Evolutionary conservation across 352 stramenopile species (phyloP), one percentile per base, ranked within the genome.

Genomic region (Phytopythium delawarense): DNA sequence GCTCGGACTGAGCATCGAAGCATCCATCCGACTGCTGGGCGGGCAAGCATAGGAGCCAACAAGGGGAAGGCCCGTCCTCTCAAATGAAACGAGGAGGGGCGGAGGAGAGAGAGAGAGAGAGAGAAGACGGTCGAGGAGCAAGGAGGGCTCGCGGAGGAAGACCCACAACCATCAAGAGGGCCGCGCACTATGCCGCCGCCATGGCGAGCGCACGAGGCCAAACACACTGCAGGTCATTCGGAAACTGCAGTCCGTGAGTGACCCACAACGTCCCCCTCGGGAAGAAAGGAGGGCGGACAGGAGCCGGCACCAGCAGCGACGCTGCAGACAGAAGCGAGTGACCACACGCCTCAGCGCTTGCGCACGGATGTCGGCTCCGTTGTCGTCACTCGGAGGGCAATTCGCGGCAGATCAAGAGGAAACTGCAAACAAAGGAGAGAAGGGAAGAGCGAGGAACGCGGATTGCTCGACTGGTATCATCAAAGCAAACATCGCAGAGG

Each of bases 1-100:
- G 63, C 52, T 75, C 40, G 66, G 63, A 37, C 57, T 79, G 8
- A 71, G 63, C 7, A 50, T 72, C 20, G 66, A 79, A 64, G 56
- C 66, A 23, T 44, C 69, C 2, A n/a, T 75, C 46, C 72, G 69
- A 25, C 49, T 75, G 42, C 55, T 77, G 37, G 39, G 34, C 34
- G 15, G 8, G 35, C 58, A 21, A 18, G 21, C 52, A 66, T 32
- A 65, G 37, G 13, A 65, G n/a, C 25, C 12, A 11, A 12, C 23
- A 1, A 35, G 46, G n/a, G 8, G 23, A 35, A 20, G 21, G 46
- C 23, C 46, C 46, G 7, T 35, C 12, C 46, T 52, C 46, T 35
- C 46, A 52, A 49, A 35, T 44, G 55, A 49, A 30, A 40, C 39
- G 61, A 42, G 45, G 48, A 48, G 12, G 28, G 35, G 30, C 53